Evolutionary conservation across 257 asterid genomes (phyloP).

Genomic region (Verbascum thapsus): DNA sequence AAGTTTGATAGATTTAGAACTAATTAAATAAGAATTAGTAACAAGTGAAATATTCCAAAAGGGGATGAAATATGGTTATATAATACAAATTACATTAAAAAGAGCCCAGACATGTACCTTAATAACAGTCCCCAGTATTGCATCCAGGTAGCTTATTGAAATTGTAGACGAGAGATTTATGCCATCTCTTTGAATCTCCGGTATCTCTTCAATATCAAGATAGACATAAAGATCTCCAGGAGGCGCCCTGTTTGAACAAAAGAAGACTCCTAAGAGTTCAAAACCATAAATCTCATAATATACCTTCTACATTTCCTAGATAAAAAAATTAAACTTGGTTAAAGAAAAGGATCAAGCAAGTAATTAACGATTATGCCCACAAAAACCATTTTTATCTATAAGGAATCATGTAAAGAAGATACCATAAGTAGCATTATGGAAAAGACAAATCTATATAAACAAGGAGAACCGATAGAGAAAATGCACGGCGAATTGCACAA

Average conservation of each 20-base stretch:
- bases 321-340: not conserved
- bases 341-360: conserved; percentile 16
- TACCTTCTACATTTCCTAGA: conserved; percentile 8
- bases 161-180: conserved; percentile 80
- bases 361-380: conserved; percentile 15
- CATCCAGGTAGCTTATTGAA: conserved; percentile 86
- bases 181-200: conserved; percentile 97
- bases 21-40: not conserved
- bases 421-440: not conserved
- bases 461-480: not conserved
- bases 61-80: too few species aligned
- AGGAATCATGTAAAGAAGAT: too few species aligned
- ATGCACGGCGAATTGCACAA: too few species aligned
- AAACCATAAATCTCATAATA: not conserved
- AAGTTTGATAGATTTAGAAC: not conserved
- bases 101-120: conserved; percentile 51
- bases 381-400: not conserved
- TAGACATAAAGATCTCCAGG: conserved; percentile 98
- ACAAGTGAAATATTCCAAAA: not conserved
- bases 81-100: conserved; percentile 8
- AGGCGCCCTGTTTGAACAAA: conserved; percentile 56
- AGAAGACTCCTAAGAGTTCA: conserved; percentile 24
- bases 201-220: conserved; percentile 87
- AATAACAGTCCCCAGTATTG: conserved; percentile 74
- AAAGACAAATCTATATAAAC: too few species aligned